Evolutionary conservation across 371 early-diverging fungal genomes (phyloP).

Genomic region (Amoeboaphelidium occidentale): DNA sequence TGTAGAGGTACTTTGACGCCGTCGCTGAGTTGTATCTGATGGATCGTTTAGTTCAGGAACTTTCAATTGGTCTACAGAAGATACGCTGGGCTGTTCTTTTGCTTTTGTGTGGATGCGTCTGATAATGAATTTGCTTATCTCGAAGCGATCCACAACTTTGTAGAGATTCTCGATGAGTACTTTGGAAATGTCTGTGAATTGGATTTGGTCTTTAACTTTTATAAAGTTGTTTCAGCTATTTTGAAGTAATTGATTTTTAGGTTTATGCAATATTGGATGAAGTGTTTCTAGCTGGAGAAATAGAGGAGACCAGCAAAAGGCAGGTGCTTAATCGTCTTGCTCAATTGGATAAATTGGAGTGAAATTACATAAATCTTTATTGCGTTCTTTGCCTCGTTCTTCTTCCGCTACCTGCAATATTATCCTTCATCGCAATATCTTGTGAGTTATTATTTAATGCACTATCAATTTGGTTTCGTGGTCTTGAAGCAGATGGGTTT

Average conservation of each 20-base stretch:
- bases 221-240: too few species aligned
- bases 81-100: constrained; percentile 90
- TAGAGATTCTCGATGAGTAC: constrained; percentile 87
- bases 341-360: constrained; percentile 50
- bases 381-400: too few species aligned
- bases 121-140: constrained; percentile 71
- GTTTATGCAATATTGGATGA: constrained; percentile 93
- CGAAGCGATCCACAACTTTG: constrained; percentile 93
- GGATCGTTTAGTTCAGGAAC: constrained; percentile 39
- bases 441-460: too few species aligned
- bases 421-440: too few species aligned
- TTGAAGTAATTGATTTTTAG: constrained; percentile 12
- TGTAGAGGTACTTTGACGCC: constrained; percentile 53
- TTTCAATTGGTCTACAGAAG: constrained; percentile 88
- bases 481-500: too few species aligned
- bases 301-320: constrained; percentile 77
- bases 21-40: too few species aligned
- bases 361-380: too few species aligned
- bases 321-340: constrained; percentile 40
- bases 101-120: constrained; percentile 85
- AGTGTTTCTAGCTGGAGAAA: constrained; percentile 88
- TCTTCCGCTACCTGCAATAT: too few species aligned
- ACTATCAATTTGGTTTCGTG: too few species aligned
- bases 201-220: constrained; percentile 89
- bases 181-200: constrained; percentile 95